Evolutionary conservation across 441 rosid genomes (phyloP).

Genomic region (Raphanus hybrid): DNA sequence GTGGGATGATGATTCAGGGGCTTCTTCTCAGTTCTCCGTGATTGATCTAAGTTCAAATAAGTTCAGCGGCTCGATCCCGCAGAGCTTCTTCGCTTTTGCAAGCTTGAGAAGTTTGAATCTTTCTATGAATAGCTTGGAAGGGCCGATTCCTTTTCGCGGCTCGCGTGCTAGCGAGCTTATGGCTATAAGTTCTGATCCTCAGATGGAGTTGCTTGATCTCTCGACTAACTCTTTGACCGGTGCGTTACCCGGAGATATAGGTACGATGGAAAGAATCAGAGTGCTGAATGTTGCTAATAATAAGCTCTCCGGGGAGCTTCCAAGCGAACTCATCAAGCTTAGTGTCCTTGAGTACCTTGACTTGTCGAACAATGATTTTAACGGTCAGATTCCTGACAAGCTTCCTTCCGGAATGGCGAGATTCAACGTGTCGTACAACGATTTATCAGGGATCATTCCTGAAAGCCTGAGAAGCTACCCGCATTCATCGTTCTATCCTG

Average conservation of each 20-base stretch:
- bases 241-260: slow-evolving; percentile 65
- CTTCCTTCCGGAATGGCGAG: slow-evolving; percentile 61
- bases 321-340: slow-evolving; percentile 77
- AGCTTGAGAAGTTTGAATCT: slow-evolving; percentile 73
- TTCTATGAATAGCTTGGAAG: slow-evolving; percentile 71
- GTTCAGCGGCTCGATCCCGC: slow-evolving; percentile 68
- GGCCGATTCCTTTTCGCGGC: slow-evolving; percentile 70
- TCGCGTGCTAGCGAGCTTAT: slow-evolving; percentile 64
- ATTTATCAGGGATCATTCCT: slow-evolving; percentile 76
- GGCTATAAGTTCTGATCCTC: slow-evolving; percentile 52
- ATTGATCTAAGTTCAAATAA: slow-evolving; percentile 81
- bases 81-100: slow-evolving; percentile 61
- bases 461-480: slow-evolving; percentile 57
- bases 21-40: slow-evolving; percentile 50
- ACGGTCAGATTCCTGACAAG: slow-evolving; percentile 69
- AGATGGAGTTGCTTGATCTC: slow-evolving; percentile 87
- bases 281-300: slow-evolving; percentile 77
- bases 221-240: slow-evolving; percentile 76
- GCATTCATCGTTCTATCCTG: slow-evolving; percentile 69
- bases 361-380: slow-evolving; percentile 77
- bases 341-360: slow-evolving; percentile 71
- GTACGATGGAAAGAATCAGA: slow-evolving; percentile 63
- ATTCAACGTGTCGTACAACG: slow-evolving; percentile 80
- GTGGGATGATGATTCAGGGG: slow-evolving; percentile 48
- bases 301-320: slow-evolving; percentile 67